Evolutionary conservation across 371 early-diverging fungal genomes (phyloP).

Genomic region (Mucor irregularis): DNA sequence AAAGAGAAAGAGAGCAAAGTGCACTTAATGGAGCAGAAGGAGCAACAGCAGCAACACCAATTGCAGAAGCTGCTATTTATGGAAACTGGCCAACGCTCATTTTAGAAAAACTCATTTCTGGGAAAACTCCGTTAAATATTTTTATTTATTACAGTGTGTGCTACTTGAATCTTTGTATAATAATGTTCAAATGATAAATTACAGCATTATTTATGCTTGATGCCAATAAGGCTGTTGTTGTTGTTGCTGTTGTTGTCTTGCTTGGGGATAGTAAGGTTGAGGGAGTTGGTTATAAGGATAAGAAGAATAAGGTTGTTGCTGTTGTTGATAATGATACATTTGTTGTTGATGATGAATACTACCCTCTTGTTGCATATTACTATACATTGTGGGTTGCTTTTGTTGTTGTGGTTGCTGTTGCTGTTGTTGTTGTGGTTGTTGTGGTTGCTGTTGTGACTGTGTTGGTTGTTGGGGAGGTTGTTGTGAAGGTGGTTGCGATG

Average conservation of each 20-base stretch:
- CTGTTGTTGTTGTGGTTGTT: neutral
- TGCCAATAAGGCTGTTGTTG: slow-evolving; percentile 30
- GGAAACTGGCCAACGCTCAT: no score
- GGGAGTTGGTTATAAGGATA: neutral
- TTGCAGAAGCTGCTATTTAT: no score
- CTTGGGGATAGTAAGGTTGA: neutral
- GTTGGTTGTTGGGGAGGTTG: neutral
- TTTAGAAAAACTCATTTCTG: no score
- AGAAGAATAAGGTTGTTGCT: no score
- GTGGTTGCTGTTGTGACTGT: neutral
- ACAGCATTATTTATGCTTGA: slow-evolving; percentile 11
- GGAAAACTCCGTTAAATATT: no score
- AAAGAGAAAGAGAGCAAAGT: slow-evolving; percentile 15
- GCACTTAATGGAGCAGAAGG: no score
- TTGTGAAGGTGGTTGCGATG: neutral
- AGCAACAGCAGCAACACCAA: no score
- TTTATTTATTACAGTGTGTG: no score
- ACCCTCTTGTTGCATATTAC: no score
- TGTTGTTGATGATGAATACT: no score
- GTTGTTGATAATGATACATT: no score
- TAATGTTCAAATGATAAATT: neutral
- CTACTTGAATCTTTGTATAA: neutral
- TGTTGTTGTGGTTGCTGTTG: slow-evolving; percentile 2
- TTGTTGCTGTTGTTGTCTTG: slow-evolving; percentile 3
- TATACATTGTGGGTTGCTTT: no score